Evolutionary conservation across 108 stramenopile genomes (phyloP), one percentile per base, ranked within the genome.

Genomic region (Aurantiochytrium sp.): DNA sequence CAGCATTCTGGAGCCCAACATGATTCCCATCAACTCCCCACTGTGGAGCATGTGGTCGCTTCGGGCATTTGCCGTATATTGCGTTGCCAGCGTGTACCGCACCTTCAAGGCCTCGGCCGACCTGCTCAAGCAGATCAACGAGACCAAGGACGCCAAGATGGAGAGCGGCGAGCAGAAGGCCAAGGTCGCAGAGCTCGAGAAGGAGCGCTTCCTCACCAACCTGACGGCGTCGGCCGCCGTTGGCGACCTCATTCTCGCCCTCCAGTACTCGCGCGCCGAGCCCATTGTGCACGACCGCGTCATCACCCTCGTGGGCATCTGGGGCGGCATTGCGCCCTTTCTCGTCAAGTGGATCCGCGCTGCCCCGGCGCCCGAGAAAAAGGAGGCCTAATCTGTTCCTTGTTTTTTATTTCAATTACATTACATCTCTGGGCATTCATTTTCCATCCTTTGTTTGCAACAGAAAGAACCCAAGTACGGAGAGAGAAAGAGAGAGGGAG

Each of bases 1-100:
- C 19, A 83, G 76, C 76, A 83, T 53, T 45, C n/a, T 83, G n/a
- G 76, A 83, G 76, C 76, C 76, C 45, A 83, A 83, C n/a, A 47
- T 83, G 45, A 53, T 83, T 4, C 19, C n/a, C 76, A 53, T 53
- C 51, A 23, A 83, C 51, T 47, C 49, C n/a, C 19, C 10, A 14
- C 1, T 19, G 76, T 53, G 45, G 76, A 53, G 49, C 49, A 21
- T 53, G 49, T 53, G 45, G 45, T 83, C 76, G 4, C 49, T 83
- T 12, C 76, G 76, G 8, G 76, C 76, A 14, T 83, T 47, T 1
- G 45, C 28, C 14, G 19, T 83, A 6, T 83, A 83, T 4, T 47
- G 45, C 45, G 49, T 83, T 53, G 45, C 49, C 51, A 28, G 25
- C 28, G 12, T 83, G 10, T 53, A 53, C 76, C 45, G 51, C 49